Evolutionary conservation across 257 asterid species (phyloP).

Genomic region (Euphrasia confusa): DNA sequence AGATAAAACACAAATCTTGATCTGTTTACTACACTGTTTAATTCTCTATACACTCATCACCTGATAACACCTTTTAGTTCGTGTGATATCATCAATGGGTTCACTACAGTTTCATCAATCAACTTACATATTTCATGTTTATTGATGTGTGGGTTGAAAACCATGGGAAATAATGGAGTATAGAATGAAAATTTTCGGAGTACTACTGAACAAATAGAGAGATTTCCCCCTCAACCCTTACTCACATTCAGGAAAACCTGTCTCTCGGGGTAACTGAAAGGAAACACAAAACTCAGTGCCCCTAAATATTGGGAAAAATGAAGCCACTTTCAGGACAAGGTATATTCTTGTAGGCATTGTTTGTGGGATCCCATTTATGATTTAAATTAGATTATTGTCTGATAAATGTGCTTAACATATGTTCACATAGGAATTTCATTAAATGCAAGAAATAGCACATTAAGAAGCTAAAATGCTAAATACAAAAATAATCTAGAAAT

Average conservation of each 20-base stretch:
- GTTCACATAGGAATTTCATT: conserved; percentile 1
- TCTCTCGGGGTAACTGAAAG: neutral
- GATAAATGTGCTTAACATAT: neutral
- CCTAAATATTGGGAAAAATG: neutral
- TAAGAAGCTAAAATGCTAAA: neutral
- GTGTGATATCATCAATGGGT: neutral
- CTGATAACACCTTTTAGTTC: neutral
- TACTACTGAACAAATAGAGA: no score
- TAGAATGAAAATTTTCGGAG: neutral
- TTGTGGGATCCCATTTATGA: neutral
- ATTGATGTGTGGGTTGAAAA: neutral
- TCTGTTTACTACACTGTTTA: no score
- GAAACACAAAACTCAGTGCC: neutral
- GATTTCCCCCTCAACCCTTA: no score
- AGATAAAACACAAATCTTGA: no score
- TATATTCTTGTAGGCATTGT: neutral
- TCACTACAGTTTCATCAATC: no score
- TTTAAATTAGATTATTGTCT: neutral
- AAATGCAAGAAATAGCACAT: neutral
- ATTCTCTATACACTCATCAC: no score
- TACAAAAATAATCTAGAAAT: neutral
- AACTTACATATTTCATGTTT: neutral
- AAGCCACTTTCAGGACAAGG: neutral
- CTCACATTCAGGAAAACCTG: neutral
- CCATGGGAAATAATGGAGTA: neutral